Percentiles rank a stretch among this genome's conserved stretches.
Conservation (phyloP, 2,329 filamentous ascomycete genomes). For the Leptographium flavum region DNA sequence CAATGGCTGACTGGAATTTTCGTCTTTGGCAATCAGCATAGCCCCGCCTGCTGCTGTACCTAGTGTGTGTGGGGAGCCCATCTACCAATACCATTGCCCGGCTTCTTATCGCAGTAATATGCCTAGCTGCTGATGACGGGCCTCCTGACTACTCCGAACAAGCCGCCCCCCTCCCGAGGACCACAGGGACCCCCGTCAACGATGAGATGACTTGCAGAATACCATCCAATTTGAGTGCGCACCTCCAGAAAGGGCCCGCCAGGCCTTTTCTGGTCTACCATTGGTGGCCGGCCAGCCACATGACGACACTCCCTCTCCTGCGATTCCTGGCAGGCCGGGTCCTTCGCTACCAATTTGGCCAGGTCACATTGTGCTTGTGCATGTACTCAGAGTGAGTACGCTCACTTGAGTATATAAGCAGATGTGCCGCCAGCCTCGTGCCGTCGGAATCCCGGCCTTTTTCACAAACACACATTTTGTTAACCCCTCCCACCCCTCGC, state of each 20-base stretch:
- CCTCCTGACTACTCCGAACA: neutral
- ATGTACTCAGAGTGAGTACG: neutral
- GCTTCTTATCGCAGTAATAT: neutral
- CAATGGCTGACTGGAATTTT: neutral
- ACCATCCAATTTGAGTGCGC: too few species aligned
- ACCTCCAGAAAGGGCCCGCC: too few species aligned
- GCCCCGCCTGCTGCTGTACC: neutral
- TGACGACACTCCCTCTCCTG: neutral
- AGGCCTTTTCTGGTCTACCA: neutral
- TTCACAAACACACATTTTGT: neutral
- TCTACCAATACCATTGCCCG: neutral
- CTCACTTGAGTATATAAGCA: neutral
- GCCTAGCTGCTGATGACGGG: neutral
- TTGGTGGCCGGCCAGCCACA: neutral
- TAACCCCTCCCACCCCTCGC: neutral
- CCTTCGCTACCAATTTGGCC: neutral
- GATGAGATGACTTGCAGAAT: neutral
- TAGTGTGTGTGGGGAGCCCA: neutral
- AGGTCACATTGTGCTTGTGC: neutral
- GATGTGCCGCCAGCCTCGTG: neutral
- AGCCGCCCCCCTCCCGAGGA: too few species aligned
- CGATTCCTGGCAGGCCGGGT: neutral
- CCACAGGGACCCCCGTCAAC: too few species aligned
- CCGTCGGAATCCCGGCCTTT: neutral
- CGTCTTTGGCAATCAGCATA: neutral